Conservation (phyloP, 768 basidiomycete species). For the Russula emetica region DNA sequence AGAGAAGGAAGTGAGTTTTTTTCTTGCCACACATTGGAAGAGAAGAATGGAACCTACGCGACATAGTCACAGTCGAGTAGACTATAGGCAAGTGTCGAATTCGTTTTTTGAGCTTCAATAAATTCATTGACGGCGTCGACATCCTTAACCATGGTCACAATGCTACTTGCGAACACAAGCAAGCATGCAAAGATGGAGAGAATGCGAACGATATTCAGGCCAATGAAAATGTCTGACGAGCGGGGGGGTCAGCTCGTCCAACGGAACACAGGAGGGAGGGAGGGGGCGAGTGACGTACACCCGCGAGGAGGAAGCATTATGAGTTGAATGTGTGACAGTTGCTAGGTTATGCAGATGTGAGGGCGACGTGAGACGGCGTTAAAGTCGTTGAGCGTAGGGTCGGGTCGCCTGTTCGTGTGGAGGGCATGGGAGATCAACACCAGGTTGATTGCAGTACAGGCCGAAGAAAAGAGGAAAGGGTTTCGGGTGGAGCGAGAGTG, state of each 20-base stretch:
- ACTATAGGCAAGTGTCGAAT: slow-evolving; percentile 10
- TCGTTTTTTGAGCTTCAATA: slow-evolving; percentile 20
- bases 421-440: slow-evolving; percentile 20
- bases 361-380: slow-evolving; percentile 2
- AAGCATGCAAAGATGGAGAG: slow-evolving; percentile 25
- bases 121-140: slow-evolving; percentile 26
- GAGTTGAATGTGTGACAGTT: neutral
- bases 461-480: neutral
- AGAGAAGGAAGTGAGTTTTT: slow-evolving; percentile 30
- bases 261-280: neutral
- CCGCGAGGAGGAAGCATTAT: slow-evolving; percentile 27
- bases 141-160: slow-evolving; percentile 27
- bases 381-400: slow-evolving; percentile 1
- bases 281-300: slow-evolving; percentile 18
- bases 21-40: neutral
- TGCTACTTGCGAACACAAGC: slow-evolving; percentile 27
- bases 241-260: neutral
- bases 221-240: slow-evolving; percentile 26
- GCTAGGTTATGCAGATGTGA: slow-evolving; percentile 8
- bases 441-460: slow-evolving; percentile 22
- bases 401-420: slow-evolving; percentile 5
- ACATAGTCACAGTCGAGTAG: slow-evolving; percentile 25
- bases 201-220: slow-evolving; percentile 23
- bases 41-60: slow-evolving; percentile 5
- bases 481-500: slow-evolving; percentile 6